Conservation (phyloP, 129 eudicot species). For the Escallonia herrerae region DNA sequence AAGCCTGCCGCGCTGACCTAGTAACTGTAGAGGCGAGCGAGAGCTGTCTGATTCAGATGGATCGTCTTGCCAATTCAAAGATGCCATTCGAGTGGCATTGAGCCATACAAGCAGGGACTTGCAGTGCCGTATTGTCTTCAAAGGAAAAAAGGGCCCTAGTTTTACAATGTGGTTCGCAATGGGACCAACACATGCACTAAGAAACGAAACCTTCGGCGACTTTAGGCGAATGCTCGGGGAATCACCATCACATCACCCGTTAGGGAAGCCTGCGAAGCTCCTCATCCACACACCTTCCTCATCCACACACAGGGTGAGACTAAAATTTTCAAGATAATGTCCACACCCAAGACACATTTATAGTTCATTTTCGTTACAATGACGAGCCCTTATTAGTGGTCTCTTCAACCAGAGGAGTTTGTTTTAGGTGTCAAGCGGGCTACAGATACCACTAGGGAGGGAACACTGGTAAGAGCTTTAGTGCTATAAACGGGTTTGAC, state of each 20-base stretch:
- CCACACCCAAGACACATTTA: no score
- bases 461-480: not conserved
- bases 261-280: no score
- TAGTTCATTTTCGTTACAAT: no score
- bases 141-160: not conserved
- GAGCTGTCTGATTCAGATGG: not conserved
- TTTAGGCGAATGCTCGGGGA: not conserved
- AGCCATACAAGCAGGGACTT: constrained; percentile 9
- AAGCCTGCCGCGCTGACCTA: constrained; percentile 17
- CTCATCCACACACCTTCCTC: no score
- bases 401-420: no score
- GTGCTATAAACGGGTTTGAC: not conserved
- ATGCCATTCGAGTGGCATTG: constrained; percentile 45
- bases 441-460: constrained; percentile 16
- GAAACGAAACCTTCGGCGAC: constrained; percentile 8
- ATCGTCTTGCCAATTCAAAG: constrained; percentile 27
- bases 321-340: no score
- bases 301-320: no score
- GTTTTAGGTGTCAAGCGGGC: constrained; percentile 9
- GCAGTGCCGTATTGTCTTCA: constrained; percentile 14
- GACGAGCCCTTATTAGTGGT: no score
- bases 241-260: no score
- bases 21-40: not conserved
- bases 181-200: constrained; percentile 23
- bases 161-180: constrained; percentile 1